These are phyloP conservation scores for Rutidosis leptorrhynchoides DNA, from an alignment of 129 eudicot genomes.

Conservation along the genomic window DNA sequence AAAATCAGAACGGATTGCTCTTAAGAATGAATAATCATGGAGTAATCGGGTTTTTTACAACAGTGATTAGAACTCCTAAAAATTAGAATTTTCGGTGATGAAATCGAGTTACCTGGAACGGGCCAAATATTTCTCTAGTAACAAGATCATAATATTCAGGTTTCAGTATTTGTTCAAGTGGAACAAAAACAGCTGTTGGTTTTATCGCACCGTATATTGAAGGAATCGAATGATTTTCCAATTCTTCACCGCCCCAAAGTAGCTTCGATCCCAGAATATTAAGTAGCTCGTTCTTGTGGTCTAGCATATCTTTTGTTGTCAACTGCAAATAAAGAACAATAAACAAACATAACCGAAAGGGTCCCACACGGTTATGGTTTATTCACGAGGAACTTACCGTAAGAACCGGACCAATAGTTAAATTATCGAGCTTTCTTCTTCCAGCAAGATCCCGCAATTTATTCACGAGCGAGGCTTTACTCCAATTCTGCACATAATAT, in stretches of 20 bases:
- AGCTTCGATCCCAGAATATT: conserved; percentile 71
- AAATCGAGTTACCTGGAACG: conserved; percentile 71
- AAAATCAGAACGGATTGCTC: no score
- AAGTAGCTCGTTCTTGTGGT: conserved; percentile 62
- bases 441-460: conserved; percentile 64
- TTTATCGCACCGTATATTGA: conserved; percentile 75
- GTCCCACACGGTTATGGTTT: no score
- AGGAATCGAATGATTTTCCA: conserved; percentile 77
- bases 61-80: neutral
- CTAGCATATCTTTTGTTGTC: conserved; percentile 81
- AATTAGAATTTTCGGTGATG: conserved; percentile 5
- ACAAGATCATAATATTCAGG: conserved; percentile 64
- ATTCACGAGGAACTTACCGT: no score
- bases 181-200: conserved; percentile 87
- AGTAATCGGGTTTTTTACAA: no score
- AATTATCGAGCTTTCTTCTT: conserved; percentile 74
- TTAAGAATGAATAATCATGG: no score
- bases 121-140: conserved; percentile 85
- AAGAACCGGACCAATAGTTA: conserved; percentile 89
- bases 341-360: no score
- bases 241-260: conserved; percentile 79
- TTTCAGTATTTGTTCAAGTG: conserved; percentile 79
- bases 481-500: conserved; percentile 67
- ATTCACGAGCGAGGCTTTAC: conserved; percentile 47
- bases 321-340: conserved; percentile 32